phyloP scores from a whole-genome alignment of 768 basidiomycete genomes.

The Amanita muscaria region DNA sequence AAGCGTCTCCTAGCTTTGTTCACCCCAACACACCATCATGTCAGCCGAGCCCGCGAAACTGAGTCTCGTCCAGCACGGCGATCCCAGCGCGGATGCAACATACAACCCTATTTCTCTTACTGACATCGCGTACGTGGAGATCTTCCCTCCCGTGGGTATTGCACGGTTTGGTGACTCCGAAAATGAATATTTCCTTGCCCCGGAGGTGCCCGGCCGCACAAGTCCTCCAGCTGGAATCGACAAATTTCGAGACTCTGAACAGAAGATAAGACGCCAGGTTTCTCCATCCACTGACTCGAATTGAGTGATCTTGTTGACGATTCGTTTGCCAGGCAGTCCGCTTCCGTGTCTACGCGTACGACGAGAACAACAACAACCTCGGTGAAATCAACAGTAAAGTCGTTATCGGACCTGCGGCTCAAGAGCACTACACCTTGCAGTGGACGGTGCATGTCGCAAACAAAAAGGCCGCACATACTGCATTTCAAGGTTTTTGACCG shows the following conservation, averaged over 20 bases:
- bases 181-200: constrained; percentile 16
- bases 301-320: background rate
- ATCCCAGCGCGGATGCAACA: too few species aligned
- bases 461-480: constrained; percentile 18
- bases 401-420: too few species aligned
- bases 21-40: too few species aligned
- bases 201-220: constrained; percentile 22
- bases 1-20: too few species aligned
- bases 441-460: constrained; percentile 28
- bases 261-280: constrained; percentile 23
- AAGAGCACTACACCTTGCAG: constrained; percentile 13
- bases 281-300: too few species aligned
- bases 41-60: too few species aligned
- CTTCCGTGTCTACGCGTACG: constrained; percentile 26
- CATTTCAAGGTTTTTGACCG: constrained; percentile 12
- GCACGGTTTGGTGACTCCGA: constrained; percentile 26
- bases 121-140: constrained; percentile 13
- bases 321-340: constrained; percentile 18
- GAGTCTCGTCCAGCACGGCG: too few species aligned
- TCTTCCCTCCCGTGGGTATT: constrained; percentile 26
- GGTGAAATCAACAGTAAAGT: too few species aligned
- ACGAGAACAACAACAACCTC: constrained; percentile 16
- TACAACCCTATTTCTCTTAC: too few species aligned
- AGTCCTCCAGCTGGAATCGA: constrained; percentile 7
- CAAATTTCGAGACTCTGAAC: constrained; percentile 15